Base-by-base conservation (phyloP, 2,329 filamentous ascomycete species). In the Calonectria henricotiae region DNA sequence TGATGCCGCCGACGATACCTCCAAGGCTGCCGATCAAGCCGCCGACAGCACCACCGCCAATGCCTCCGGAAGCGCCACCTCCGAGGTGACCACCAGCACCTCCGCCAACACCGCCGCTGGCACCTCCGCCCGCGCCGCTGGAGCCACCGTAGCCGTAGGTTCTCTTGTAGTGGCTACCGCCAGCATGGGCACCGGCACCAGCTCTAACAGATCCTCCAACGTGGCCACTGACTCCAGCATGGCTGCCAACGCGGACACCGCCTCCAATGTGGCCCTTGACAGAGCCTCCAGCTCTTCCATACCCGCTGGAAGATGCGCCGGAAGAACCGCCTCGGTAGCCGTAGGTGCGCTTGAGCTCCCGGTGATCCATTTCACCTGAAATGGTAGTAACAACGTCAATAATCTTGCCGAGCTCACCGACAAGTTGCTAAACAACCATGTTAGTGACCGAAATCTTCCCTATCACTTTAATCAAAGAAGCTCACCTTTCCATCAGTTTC, bases 361-460 rank as follows among this genome's bases (percentile, higher is more conserved):
- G 51, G 51, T 58, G 15, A 23, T 58, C 51, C 51, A 58, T 58
- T 12, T 37, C 20, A 15, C 37, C 51, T 13, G 51, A 58, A 23
- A 58, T 58, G 20, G 51, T 58, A 15, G 51, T 58, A 12, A 58
- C 51, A 58, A 58, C 35, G 23, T 58, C 51, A 37, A 58, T 58
- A 23, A 58, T 58, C 51, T 58, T 58, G 20, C 51, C 51, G 5
- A 58, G 51, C 5, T 58, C 51, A 11, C 35, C 51, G n/a, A 58
- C 51, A 58, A 58, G 51, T 39, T 58, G 32, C 51, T 58, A 17
- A 15, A 30, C n/a, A 15, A 25, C 20, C 32, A 39, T 58, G 51
- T 58, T 39, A 58, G 51, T 13, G 6, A 3, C 46, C n/a, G 4
- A 39, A 25, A 6, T 9, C 6, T 39, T 54, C 0, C 15, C 17